Evolutionary conservation across 768 basidiomycete genomes (phyloP), one percentile per base, ranked within the genome.

Genomic region (Boletus rubropictus): DNA sequence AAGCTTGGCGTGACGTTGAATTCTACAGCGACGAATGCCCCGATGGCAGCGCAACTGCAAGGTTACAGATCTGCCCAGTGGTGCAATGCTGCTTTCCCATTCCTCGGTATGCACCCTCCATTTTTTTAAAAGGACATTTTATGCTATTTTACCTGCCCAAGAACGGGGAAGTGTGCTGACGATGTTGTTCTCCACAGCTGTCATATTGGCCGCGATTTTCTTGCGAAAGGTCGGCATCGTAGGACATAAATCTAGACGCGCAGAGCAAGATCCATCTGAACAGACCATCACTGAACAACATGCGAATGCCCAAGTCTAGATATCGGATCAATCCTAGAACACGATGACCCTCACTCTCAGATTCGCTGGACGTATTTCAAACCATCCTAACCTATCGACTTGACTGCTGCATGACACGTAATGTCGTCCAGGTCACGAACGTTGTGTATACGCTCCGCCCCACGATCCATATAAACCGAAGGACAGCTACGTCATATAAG

Each of bases 21-120:
- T 46, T 45, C 53, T 20, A 22, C 52, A 1, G 61, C 53, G 7
- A 47, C 60, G 17, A 68, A 63, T 49, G 63, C 69, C 24, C 69
- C 72, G 0, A 37, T 11, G 15, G 31, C 58, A 0, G 72, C 76
- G 4, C 66, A 72, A 46, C 64, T 86, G n/a, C 41, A 54, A 15
- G 78, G 77, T 27, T 89, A 86, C 60, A 67, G 70, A 28, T 73
- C 77, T 17, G 84, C 84, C 3, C 75, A 82, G 53, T 89, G 85
- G 84, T 73, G 76, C 0, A 63, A 66, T 7, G 80, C 81, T 50
- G 79, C 73, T 9, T 86, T 88, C 60, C 78, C 80, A 5, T 61
- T 80, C 25, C 54, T 80, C 25, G 80, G 84, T 82, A 54, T 20
- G 52, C 44, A 5, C 3, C 35, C 18, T 32, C 11, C 12, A 24